Evolutionary conservation across 2,329 filamentous ascomycete species (phyloP), one percentile per base, ranked within the genome.

Genomic region (Diaporthe sp.): DNA sequence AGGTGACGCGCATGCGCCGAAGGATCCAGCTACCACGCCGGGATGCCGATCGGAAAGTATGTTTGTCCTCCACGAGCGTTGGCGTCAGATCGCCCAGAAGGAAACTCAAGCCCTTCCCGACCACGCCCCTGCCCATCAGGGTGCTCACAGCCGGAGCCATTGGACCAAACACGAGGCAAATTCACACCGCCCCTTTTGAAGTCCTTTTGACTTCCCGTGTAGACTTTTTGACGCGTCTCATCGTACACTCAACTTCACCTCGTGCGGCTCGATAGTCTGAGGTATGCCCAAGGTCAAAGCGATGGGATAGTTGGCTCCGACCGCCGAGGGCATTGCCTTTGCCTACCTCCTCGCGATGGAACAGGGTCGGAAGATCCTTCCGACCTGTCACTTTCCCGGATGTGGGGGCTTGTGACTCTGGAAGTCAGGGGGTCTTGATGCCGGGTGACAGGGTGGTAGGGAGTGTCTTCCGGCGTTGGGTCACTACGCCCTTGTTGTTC

Each of bases 161-260:
- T 50, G 30, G 30, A 51, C 13, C 13, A 68, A 15, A 19, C 32
- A 17, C 12, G 30, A 66, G 17, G n/a, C 22, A 42, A 25, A 19
- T 53, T 27, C 30, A 39, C 63, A 68, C 63, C 47, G 63, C 63
- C 63, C n/a, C 44, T 37, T 22, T 39, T 9, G 19, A 13, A 13
- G 37, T 44, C 44, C 30, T 27, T 68, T 68, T 53, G 22, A 68
- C 32, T 68, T 53, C 63, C n/a, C 15, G 32, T 9, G 63, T 68
- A 68, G 44, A 27, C 63, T 53, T 68, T 68, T 68, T 37, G 44
- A 39, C 63, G 63, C 63, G 63, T 68, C 63, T 68, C 63, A 68
- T 53, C n/a, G 47, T 68, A 32, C 47, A 66, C 8, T 39, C 63
- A 32, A 19, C 63, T 66, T 53, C 63, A 53, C 39, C 13, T 32